Base-by-base conservation (phyloP, 2,329 filamentous ascomycete species). In the Lachnum nothofagi region DNA sequence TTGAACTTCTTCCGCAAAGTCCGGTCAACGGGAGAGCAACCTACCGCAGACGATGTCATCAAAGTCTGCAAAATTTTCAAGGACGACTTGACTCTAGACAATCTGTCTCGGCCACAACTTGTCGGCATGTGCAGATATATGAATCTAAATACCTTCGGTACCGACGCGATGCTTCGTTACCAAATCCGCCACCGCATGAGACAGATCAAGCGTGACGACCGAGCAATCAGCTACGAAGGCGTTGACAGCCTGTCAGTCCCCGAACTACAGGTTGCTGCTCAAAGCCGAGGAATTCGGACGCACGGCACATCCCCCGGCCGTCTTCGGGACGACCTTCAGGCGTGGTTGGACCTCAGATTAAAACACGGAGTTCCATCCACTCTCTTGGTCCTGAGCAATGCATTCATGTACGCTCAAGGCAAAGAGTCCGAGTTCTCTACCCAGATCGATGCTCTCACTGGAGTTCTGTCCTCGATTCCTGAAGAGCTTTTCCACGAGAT, bases 401-500 rank as follows among this genome's bases (percentile, higher is more conserved):
- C 93, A 41, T 98, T 95, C 71, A 91, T 95, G 80, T 98, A 98
- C 70, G 83, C 86, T 31, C 88, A 94, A 62, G 69, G 86, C 53
- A 90, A 91, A 61, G 88, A 91, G 42, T 75, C 78, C 42, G 89
- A 95, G 63, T 88, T 93, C 62, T 83, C 86, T 25, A 88, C 82
- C 53, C 91, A 97, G 72, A 90, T 98, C 51, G 91, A 96, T 59
- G 90, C 93, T 0, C 80, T 98, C 42, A 88, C 91, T 52, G 88
- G 90, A 47, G 93, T 98, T 4, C 76, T 98, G 34, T 94, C 88
- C 34, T 91, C 87, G 52, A 97, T 98, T 54, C 93, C 93, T 3
- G 93, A 98, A 70, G 93, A 98, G 69, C 78, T 98, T 34, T 98
- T 94, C 87, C 93, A 98, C 76, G 93, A 98, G 75, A 96, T 98